Conservation (phyloP, 495 filamentous ascomycete species). For the Podospora comata region DNA sequence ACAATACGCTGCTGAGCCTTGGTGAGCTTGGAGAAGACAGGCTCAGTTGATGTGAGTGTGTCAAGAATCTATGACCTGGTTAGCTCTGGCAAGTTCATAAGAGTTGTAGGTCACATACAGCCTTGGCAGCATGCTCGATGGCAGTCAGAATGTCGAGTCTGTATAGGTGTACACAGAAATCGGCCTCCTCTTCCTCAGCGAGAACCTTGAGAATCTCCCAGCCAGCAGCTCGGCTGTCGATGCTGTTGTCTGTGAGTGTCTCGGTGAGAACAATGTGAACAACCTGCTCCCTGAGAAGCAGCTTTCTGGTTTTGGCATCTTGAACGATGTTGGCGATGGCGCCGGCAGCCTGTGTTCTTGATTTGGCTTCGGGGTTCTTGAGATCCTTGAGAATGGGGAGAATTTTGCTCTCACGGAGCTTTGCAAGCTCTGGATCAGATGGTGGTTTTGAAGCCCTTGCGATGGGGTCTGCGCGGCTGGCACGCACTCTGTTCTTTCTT, state of each 20-base stretch:
- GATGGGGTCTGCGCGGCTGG: constrained; percentile 44
- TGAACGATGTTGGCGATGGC: constrained; percentile 59
- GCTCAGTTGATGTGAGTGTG: constrained; percentile 38
- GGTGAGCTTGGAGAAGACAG: constrained; percentile 40
- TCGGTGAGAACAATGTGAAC: constrained; percentile 58
- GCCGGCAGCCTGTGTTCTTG: constrained; percentile 49
- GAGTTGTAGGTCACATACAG: constrained; percentile 37
- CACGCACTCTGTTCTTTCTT: constrained; percentile 38
- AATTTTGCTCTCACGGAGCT: constrained; percentile 55
- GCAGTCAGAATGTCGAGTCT: constrained; percentile 56
- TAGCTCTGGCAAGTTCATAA: constrained; percentile 7
- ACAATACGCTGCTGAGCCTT: constrained; percentile 49
- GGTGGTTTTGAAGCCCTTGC: constrained; percentile 51
- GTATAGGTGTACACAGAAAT: constrained; percentile 61
- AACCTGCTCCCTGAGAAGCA: constrained; percentile 58
- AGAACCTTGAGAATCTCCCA: constrained; percentile 60
- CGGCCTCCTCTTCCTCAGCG: constrained; percentile 55
- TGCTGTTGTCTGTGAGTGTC: constrained; percentile 54
- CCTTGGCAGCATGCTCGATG: constrained; percentile 47
- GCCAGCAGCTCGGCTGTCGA: constrained; percentile 56
- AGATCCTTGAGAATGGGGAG: constrained; percentile 56
- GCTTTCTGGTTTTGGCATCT: constrained; percentile 54
- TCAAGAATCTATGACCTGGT: constrained; percentile 39
- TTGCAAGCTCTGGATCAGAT: constrained; percentile 53
- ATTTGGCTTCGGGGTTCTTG: constrained; percentile 52